Conservation (phyloP, 495 filamentous ascomycete genomes). For the Aspergillus hancockii region DNA sequence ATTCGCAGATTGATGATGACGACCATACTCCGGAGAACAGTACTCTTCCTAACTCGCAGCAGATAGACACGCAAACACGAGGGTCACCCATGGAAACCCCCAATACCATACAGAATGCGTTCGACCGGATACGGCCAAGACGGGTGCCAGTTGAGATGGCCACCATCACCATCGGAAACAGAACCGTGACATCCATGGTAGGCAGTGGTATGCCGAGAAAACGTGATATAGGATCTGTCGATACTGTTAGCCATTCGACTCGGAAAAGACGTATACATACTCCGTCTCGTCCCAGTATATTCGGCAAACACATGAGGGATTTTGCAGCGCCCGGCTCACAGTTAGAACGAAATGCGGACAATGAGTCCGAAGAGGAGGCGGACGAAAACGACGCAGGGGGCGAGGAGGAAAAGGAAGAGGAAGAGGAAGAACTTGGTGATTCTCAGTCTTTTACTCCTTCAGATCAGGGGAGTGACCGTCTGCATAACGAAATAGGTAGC, state of each 20-base stretch:
- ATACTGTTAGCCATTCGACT: slow-evolving; percentile 16
- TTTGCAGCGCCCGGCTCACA: slow-evolving; percentile 74
- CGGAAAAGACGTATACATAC: slow-evolving; percentile 43
- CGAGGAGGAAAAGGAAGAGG: slow-evolving; percentile 32
- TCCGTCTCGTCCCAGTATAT: slow-evolving; percentile 47
- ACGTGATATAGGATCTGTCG: slow-evolving; percentile 26
- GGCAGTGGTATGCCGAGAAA: slow-evolving; percentile 50
- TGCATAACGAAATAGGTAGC: slow-evolving; percentile 7
- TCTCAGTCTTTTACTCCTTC: slow-evolving; percentile 15
- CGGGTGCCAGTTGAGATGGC: slow-evolving; percentile 69
- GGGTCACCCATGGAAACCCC: slow-evolving; percentile 33
- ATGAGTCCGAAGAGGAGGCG: slow-evolving; percentile 27
- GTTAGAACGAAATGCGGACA: slow-evolving; percentile 25
- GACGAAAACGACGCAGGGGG: slow-evolving; percentile 33
- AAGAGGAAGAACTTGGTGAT: slow-evolving; percentile 23
- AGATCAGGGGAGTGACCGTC: slow-evolving; percentile 5
- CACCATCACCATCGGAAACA: slow-evolving; percentile 85
- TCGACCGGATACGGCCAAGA: slow-evolving; percentile 66
- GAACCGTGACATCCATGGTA: slow-evolving; percentile 66
- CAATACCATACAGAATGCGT: slow-evolving; percentile 61
- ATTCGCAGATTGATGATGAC: background rate
- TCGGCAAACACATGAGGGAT: slow-evolving; percentile 67
- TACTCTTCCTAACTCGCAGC: background rate
- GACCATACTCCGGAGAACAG: slow-evolving; percentile 6
- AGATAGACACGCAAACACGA: slow-evolving; percentile 10